Percentiles rank a stretch among this genome's conserved stretches.
Evolutionary conservation across 345 rosid species (phyloP).

Genomic region (Geranium brycei): DNA sequence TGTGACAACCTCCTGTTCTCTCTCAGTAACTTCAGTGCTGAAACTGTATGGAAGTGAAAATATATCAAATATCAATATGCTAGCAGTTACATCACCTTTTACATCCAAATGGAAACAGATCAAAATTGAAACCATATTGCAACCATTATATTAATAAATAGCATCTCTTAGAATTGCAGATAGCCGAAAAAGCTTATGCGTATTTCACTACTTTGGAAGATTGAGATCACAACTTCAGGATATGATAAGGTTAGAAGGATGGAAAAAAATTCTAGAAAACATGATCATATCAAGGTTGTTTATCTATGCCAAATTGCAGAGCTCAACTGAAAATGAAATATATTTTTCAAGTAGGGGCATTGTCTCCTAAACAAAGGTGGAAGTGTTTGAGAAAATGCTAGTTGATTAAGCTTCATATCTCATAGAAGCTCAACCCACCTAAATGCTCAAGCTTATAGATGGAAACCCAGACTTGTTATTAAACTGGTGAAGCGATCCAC

Average conservation of each 20-base stretch:
- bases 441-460: too few species aligned
- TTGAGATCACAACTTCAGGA: background rate
- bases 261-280: background rate
- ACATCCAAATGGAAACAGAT: background rate
- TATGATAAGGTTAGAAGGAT: background rate
- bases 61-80: background rate
- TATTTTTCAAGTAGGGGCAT: too few species aligned
- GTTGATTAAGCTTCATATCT: background rate
- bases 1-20: constrained; percentile 36
- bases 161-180: background rate
- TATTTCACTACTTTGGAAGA: background rate
- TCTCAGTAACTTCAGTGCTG: constrained; percentile 17
- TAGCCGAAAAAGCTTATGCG: background rate
- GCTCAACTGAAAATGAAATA: background rate
- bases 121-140: background rate
- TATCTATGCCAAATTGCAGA: background rate
- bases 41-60: constrained; percentile 18
- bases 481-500: too few species aligned
- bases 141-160: too few species aligned
- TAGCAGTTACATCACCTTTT: background rate
- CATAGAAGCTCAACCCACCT: too few species aligned
- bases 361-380: background rate
- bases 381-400: background rate
- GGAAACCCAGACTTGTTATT: too few species aligned
- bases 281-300: background rate